Conservation (phyloP, 2,329 filamentous ascomycete genomes). For the Ophiostoma pallidulum region DNA sequence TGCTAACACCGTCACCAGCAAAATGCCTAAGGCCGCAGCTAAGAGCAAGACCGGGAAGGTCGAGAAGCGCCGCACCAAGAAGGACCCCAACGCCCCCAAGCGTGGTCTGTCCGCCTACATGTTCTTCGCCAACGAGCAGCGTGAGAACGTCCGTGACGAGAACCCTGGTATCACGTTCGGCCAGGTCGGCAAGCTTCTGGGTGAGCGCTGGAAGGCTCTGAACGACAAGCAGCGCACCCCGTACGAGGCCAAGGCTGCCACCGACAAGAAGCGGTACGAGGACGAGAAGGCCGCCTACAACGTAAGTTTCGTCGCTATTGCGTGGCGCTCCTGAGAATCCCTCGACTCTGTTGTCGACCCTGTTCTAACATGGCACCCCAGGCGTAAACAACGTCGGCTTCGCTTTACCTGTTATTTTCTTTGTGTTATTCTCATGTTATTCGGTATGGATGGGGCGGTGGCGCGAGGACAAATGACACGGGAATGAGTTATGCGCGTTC, state of each 20-base stretch:
- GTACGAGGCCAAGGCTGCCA: slow-evolving; percentile 92
- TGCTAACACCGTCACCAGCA: slow-evolving; percentile 24
- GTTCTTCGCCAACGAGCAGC: slow-evolving; percentile 99
- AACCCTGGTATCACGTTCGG: slow-evolving; percentile 97
- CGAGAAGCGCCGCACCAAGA: slow-evolving; percentile 49
- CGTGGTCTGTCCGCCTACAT: slow-evolving; percentile 99
- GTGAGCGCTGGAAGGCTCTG: slow-evolving; percentile 97
- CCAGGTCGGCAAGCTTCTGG: slow-evolving; percentile 95
- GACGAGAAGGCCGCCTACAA: slow-evolving; percentile 94
- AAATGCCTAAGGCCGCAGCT: slow-evolving; percentile 50
- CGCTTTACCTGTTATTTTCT: slow-evolving; percentile 5
- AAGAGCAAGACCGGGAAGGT: slow-evolving; percentile 46
- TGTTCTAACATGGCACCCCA: neutral
- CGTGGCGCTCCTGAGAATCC: too few species aligned
- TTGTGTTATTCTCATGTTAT: slow-evolving; percentile 12
- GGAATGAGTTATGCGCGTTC: slow-evolving; percentile 16
- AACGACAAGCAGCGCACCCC: slow-evolving; percentile 86
- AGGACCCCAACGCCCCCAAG: slow-evolving; percentile 96
- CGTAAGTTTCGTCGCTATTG: slow-evolving; percentile 43
- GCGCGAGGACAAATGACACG: slow-evolving; percentile 16
- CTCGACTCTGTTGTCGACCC: too few species aligned
- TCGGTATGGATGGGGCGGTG: slow-evolving; percentile 15
- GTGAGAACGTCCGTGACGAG: slow-evolving; percentile 94
- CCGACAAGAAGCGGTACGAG: slow-evolving; percentile 98
- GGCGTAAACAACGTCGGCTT: slow-evolving; percentile 7